These are phyloP conservation scores for Filobasidium wieringae DNA, from an alignment of 768 basidiomycete species.

Conservation along the genomic window DNA sequence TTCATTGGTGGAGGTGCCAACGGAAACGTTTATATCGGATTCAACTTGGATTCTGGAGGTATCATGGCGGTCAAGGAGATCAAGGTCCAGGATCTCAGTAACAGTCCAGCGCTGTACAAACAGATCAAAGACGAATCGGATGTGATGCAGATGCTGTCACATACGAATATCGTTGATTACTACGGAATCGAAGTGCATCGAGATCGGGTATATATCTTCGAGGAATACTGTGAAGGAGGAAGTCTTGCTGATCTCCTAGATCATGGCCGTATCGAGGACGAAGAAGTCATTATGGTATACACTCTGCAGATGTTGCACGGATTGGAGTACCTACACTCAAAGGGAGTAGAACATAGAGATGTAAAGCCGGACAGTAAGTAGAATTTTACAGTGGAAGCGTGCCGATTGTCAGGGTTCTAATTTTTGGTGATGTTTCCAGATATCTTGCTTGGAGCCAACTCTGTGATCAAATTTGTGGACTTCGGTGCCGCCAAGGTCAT, in stretches of 20 bases:
- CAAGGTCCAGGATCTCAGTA: slow-evolving; percentile 85
- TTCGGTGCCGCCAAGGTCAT: slow-evolving; percentile 93
- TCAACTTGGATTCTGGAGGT: slow-evolving; percentile 87
- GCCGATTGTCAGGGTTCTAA: too few relatives aligned
- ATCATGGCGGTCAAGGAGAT: slow-evolving; percentile 99
- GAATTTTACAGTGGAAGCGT: too few relatives aligned
- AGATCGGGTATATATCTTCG: slow-evolving; percentile 97
- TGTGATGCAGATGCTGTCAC: slow-evolving; percentile 96
- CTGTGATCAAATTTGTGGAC: slow-evolving; percentile 88
- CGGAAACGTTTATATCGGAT: slow-evolving; percentile 97
- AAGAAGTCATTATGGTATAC: slow-evolving; percentile 87
- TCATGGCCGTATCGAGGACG: slow-evolving; percentile 90
- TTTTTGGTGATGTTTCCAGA: too few relatives aligned
- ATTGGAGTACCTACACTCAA: slow-evolving; percentile 80
- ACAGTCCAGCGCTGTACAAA: slow-evolving; percentile 72
- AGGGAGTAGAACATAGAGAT: slow-evolving; percentile 87
- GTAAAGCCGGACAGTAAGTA: slow-evolving; percentile 95
- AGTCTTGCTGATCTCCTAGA: slow-evolving; percentile 78
- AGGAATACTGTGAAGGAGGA: slow-evolving; percentile 95
- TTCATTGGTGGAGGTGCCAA: slow-evolving; percentile 99
- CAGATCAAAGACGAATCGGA: slow-evolving; percentile 91
- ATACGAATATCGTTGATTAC: slow-evolving; percentile 96
- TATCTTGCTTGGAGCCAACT: slow-evolving; percentile 54
- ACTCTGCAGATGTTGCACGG: slow-evolving; percentile 96
- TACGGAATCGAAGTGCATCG: slow-evolving; percentile 98